These are phyloP conservation scores for Cyclospora cayetanensis DNA, from an alignment of 169 alveolate species.

Conservation along the genomic window DNA sequence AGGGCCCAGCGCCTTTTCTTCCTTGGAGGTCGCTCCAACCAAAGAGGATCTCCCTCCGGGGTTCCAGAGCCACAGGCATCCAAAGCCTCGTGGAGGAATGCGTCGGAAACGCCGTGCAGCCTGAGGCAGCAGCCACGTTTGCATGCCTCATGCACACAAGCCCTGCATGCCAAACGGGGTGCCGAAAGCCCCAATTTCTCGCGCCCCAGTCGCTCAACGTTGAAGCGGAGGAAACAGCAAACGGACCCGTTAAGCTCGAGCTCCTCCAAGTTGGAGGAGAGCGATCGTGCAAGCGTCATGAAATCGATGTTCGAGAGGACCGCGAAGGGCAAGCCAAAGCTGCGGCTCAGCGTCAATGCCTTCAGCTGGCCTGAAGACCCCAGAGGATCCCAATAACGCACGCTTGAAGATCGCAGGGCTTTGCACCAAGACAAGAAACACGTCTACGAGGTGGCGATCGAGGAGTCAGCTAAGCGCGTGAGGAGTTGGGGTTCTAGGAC, in stretches of 20 bases:
- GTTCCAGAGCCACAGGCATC: neutral
- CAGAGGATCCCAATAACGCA: neutral
- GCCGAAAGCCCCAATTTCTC: no score
- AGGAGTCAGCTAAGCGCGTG: neutral
- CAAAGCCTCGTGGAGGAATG: neutral
- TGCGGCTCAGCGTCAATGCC: constrained; percentile 38
- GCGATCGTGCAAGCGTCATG: constrained; percentile 9
- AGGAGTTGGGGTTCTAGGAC: constrained; percentile 12
- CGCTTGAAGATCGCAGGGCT: neutral
- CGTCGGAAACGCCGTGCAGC: constrained; percentile 36
- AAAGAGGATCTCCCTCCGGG: no score
- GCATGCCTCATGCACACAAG: no score
- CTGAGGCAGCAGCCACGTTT: no score
- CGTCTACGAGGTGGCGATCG: neutral
- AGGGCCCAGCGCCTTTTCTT: no score
- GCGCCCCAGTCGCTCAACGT: no score
- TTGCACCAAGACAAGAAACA: neutral
- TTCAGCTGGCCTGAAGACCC: constrained; percentile 41
- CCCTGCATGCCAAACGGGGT: no score
- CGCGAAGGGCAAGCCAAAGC: constrained; percentile 68
- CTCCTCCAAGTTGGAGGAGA: constrained; percentile 39
- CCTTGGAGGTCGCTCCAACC: no score
- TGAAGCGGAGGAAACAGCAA: no score
- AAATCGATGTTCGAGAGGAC: constrained; percentile 64
- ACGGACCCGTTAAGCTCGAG: constrained; percentile 68